Percentiles rank a stretch among this genome's conserved stretches.
phyloP scores from a whole-genome alignment of 441 rosid species.

The Syzygium syzygioides region DNA sequence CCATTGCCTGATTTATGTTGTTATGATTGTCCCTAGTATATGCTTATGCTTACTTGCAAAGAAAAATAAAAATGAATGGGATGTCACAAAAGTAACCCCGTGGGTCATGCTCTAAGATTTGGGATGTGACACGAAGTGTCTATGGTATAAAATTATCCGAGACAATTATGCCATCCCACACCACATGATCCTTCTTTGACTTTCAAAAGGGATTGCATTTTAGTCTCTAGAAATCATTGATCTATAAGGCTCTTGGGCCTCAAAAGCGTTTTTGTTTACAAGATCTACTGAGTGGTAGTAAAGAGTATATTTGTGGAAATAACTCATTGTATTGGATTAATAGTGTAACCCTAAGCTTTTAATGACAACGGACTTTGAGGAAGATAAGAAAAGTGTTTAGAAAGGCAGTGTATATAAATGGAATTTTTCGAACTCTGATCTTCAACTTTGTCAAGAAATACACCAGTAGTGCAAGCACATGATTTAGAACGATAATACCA shows the following conservation, averaged over 20 bases:
- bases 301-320: background rate
- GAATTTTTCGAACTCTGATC: too few species aligned
- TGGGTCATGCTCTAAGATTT: too few species aligned
- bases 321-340: background rate
- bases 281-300: rapidly evolving
- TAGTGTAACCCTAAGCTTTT: background rate
- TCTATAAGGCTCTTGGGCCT: background rate
- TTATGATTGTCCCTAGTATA: too few species aligned
- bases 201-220: background rate
- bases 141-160: background rate
- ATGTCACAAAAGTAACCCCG: too few species aligned
- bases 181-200: background rate
- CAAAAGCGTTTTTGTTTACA: background rate
- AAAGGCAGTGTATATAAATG: background rate
- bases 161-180: background rate
- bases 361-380: background rate
- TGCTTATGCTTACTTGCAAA: too few species aligned
- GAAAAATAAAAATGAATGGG: too few species aligned
- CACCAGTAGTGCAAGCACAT: too few species aligned
- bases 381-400: background rate
- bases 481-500: too few species aligned
- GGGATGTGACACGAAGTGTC: too few species aligned
- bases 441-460: too few species aligned
- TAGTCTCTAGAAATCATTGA: background rate
- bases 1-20: too few species aligned